Evolutionary conservation across 1,284 basidiomycete species (phyloP).

Genomic region (Leccinum subrobustum): DNA sequence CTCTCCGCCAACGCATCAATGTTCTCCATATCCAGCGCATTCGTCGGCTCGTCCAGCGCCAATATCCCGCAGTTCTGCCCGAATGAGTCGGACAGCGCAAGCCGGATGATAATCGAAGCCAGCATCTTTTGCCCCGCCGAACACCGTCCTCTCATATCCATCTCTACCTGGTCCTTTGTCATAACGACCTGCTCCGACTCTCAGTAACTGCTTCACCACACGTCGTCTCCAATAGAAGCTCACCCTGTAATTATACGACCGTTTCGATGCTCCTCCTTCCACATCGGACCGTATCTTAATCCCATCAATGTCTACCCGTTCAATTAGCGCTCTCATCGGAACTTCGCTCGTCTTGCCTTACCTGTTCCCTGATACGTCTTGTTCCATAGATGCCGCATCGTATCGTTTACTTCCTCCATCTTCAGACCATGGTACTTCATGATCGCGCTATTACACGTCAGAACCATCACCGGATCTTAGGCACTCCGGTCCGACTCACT

Average conservation of each 20-base stretch:
- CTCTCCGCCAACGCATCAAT: conserved; percentile 92
- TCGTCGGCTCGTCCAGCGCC: conserved; percentile 97
- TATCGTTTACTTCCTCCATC: conserved; percentile 99
- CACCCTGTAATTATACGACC: conserved; percentile 98
- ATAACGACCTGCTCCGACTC: conserved; percentile 77
- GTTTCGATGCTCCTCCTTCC: conserved; percentile 81
- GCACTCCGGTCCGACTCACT: conserved; percentile 48
- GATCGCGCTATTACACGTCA: conserved; percentile 70
- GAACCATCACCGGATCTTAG: neutral
- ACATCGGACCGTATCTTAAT: conserved; percentile 95
- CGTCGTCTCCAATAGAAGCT: conserved; percentile 27
- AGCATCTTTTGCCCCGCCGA: conserved; percentile 99
- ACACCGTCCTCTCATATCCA: conserved; percentile 99
- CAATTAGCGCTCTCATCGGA: conserved; percentile 21
- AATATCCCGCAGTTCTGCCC: conserved; percentile 97
- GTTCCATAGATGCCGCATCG: conserved; percentile 95
- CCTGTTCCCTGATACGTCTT: conserved; percentile 99
- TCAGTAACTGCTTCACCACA: conserved; percentile 25
- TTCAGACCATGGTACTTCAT: conserved; percentile 99
- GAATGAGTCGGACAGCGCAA: conserved; percentile 97
- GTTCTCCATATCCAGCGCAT: conserved; percentile 95
- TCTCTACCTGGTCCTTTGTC: conserved; percentile 98
- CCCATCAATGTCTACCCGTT: conserved; percentile 84
- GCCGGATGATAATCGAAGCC: conserved; percentile 97
- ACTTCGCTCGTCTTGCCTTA: conserved; percentile 34